Evolutionary conservation across 345 rosid species (phyloP).

Genomic region (Eucalyptus guilfoylei): DNA sequence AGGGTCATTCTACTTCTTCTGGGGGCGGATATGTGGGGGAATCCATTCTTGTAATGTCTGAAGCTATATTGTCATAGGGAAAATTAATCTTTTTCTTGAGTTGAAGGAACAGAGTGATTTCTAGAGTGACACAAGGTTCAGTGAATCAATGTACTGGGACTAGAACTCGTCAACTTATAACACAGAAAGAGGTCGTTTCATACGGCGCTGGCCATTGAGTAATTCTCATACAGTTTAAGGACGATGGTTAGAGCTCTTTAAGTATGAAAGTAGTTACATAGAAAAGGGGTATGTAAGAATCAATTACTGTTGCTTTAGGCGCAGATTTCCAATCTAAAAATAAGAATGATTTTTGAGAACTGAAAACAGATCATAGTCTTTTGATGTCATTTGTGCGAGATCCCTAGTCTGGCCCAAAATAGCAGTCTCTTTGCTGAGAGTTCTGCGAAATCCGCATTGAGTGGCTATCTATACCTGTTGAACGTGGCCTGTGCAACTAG

Average conservation of each 20-base stretch:
- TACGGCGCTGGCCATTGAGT: fast-evolving
- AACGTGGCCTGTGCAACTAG: background rate
- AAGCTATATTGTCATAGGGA: background rate
- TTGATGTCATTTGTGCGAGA: too few species aligned
- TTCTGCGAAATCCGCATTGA: too few species aligned
- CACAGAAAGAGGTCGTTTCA: background rate
- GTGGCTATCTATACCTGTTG: background rate
- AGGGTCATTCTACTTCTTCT: background rate
- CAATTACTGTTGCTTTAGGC: too few species aligned
- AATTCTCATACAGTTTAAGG: background rate
- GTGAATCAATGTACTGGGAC: background rate
- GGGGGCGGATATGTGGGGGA: background rate
- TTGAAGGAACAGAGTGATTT: background rate
- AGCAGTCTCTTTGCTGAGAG: too few species aligned
- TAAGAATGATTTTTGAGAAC: too few species aligned
- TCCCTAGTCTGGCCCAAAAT: too few species aligned
- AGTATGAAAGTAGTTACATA: too few species aligned
- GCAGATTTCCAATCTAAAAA: too few species aligned
- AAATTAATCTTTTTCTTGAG: background rate
- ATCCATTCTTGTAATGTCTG: background rate
- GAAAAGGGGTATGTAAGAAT: too few species aligned
- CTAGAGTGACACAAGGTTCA: background rate
- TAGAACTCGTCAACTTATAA: background rate
- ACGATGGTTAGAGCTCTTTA: too few species aligned
- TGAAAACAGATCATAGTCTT: too few species aligned